Base-by-base conservation (phyloP, 2,329 filamentous ascomycete genomes). In the Calonectria ilicicola region DNA sequence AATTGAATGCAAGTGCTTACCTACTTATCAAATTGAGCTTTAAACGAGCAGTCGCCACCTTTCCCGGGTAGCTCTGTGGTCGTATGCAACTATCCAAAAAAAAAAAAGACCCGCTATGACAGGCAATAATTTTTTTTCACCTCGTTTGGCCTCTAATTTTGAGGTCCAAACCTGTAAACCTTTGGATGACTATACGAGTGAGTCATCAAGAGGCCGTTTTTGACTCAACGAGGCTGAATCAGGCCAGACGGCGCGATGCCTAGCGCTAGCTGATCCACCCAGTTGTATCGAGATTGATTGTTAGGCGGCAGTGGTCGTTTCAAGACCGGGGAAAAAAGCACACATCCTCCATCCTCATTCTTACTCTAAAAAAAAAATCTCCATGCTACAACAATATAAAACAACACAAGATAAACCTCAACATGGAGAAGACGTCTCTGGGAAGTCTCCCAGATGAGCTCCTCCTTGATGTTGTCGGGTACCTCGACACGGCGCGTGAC, bases 381-480 rank as follows among this genome's bases (percentile, higher is more conserved):
- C 53, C 38, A 35, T 9, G 53, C 63, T 67, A 75, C 67, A 72
- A 67, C 67, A 65, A 27, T 14, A 71, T 21, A 35, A 19, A 53
- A 38, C 49, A 69, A 58, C 51, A 42, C 67, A 72, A 63, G 70
- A 67, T 42, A 44, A 64, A 78, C 40, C 38, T 26, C 53, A 27
- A 19, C 15, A 82, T 82, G 76, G 74, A 77, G 63, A 70, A 73
- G 17, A 70, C 80, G 49, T 84, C 76, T 58, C 82, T 90, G 71
- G 82, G 83, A 69, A 81, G 80, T 38, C 84, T 90, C 7, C 88
- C 89, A 6, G 84, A 87, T 75, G 89, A 91, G 71, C 80, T 90
- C 67, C 74, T 90, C 21, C 85, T 89, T 72, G 83, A 89, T 72
- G 80, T 91, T 14, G 74, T 90, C 63, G 81, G 84, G 35, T 81